Conservation (phyloP, 2,329 filamentous ascomycete genomes). For the Penicillium vulpinum region DNA sequence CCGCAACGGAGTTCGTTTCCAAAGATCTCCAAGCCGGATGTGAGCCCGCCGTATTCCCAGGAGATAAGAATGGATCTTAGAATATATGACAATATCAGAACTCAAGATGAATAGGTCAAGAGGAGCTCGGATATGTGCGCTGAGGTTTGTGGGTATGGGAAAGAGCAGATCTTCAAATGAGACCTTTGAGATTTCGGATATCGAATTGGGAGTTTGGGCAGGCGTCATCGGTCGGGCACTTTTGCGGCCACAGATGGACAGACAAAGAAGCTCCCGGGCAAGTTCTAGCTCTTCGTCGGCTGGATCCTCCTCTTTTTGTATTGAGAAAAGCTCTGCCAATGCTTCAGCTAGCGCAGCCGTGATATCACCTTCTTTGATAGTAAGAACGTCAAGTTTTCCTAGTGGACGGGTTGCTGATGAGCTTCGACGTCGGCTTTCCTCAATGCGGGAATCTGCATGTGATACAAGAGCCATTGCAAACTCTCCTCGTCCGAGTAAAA, state of each 20-base stretch:
- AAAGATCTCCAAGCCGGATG: constrained; percentile 77
- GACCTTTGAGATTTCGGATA: constrained; percentile 44
- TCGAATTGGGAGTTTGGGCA: constrained; percentile 21
- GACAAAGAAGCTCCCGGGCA: constrained; percentile 71
- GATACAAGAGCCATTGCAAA: constrained; percentile 85
- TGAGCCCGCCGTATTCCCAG: constrained; percentile 83
- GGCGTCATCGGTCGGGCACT: constrained; percentile 30
- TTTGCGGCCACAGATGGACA: constrained; percentile 53
- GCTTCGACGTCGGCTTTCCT: constrained; percentile 66
- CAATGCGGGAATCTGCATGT: constrained; percentile 78
- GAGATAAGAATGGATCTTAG: constrained; percentile 82
- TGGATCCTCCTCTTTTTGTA: constrained; percentile 75
- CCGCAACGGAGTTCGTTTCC: constrained; percentile 79
- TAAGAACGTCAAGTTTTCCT: constrained; percentile 61
- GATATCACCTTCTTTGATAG: constrained; percentile 85
- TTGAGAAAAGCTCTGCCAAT: constrained; percentile 75
- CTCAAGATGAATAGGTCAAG: constrained; percentile 82
- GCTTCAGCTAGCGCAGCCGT: constrained; percentile 72
- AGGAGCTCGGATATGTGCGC: constrained; percentile 73
- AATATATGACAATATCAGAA: constrained; percentile 76
- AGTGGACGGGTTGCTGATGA: constrained; percentile 53
- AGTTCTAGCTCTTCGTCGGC: constrained; percentile 75
- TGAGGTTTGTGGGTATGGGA: constrained; percentile 70
- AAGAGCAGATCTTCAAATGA: constrained; percentile 78
- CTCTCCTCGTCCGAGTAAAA: constrained; percentile 83